A percentile compares a stretch with the other conserved stretches of the same genome.
These are phyloP conservation scores for Diplodia mutila DNA, from an alignment of 2,329 filamentous ascomycete genomes.

Conservation along the genomic window DNA sequence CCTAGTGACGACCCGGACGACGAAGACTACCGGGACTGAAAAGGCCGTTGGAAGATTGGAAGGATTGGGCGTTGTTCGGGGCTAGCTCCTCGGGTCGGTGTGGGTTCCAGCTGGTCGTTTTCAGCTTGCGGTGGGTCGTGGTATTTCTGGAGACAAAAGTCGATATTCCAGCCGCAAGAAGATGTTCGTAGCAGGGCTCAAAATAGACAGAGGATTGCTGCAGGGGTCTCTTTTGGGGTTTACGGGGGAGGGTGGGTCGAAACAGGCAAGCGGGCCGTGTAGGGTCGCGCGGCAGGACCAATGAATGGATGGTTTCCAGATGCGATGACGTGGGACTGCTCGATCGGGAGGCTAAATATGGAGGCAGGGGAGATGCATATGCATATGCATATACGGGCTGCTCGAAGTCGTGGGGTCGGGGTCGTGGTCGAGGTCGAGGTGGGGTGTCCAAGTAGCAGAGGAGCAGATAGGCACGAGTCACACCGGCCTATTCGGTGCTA, in stretches of 20 bases:
- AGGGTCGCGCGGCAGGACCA: not conserved
- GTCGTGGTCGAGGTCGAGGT: too few relatives aligned
- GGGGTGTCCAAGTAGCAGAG: too few relatives aligned
- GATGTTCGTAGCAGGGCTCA: not conserved
- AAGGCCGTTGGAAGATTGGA: not conserved
- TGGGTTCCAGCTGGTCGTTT: not conserved
- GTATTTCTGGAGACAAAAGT: not conserved
- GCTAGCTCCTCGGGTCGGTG: too few relatives aligned
- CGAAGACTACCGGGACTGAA: not conserved
- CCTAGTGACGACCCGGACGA: not conserved
- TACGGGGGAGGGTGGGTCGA: not conserved
- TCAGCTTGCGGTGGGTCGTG: not conserved
- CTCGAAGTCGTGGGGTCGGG: too few relatives aligned
- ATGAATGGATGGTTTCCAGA: not conserved
- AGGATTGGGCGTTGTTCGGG: too few relatives aligned
- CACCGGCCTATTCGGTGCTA: not conserved
- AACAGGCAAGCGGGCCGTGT: conserved; percentile 1
- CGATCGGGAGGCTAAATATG: conserved; percentile 5
- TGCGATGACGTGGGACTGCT: conserved; percentile 5
- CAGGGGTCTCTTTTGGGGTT: not conserved
- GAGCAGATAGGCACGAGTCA: too few relatives aligned
- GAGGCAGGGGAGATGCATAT: not conserved
- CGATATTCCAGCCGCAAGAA: too few relatives aligned
- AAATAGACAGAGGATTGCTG: not conserved
- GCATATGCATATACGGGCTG: not conserved